Percentiles rank a stretch among this genome's conserved stretches.
Evolutionary conservation across 2,329 filamentous ascomycete species (phyloP).

Genomic region (Penicillium janthinellum): DNA sequence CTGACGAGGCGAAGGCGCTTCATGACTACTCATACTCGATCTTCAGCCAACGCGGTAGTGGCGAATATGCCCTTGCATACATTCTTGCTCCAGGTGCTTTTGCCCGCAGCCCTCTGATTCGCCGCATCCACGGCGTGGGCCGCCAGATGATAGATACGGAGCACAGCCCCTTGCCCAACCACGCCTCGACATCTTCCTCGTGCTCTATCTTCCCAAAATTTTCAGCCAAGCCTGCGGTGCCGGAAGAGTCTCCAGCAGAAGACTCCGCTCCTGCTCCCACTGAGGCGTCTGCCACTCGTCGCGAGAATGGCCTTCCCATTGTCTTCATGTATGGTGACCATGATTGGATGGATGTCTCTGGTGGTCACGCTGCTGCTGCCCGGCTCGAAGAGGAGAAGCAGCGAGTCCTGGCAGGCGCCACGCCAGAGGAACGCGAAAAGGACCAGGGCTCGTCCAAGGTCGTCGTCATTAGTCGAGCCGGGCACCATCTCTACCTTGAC

Average conservation of each 20-base stretch:
- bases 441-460: constrained; percentile 86
- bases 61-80: constrained; percentile 91
- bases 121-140: constrained; percentile 82
- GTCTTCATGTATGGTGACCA: constrained; percentile 96
- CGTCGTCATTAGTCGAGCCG: constrained; percentile 70
- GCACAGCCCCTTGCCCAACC: constrained; percentile 20
- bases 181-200: constrained; percentile 16
- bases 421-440: constrained; percentile 63
- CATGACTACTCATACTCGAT: constrained; percentile 94
- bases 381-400: constrained; percentile 71
- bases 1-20: constrained; percentile 76
- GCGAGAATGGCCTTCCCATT: constrained; percentile 73
- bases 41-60: constrained; percentile 87
- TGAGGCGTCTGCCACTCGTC: constrained; percentile 40
- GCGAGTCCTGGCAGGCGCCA: constrained; percentile 62
- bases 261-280: not conserved
- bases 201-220: constrained; percentile 19
- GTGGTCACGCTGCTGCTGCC: constrained; percentile 77
- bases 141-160: constrained; percentile 59
- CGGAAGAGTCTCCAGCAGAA: not conserved
- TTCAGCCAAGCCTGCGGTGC: constrained; percentile 7
- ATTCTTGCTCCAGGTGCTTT: constrained; percentile 92
- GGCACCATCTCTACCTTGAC: constrained; percentile 73
- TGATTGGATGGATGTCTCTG: constrained; percentile 97
- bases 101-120: constrained; percentile 82